phyloP scores from a whole-genome alignment of 306 rosid genomes.

The Fragaria ananassa region DNA sequence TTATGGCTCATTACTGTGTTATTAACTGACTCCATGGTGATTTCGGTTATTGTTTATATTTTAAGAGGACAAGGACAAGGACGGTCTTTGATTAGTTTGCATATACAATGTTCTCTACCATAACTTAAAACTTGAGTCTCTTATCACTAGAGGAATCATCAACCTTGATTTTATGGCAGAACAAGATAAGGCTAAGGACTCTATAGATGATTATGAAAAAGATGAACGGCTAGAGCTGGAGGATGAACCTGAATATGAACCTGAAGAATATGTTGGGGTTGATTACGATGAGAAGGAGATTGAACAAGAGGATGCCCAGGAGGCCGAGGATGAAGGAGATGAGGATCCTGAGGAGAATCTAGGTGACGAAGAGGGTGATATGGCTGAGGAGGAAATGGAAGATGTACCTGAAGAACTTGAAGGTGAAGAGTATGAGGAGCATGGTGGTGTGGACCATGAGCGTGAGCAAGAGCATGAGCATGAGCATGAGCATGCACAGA shows the following conservation, averaged over 20 bases:
- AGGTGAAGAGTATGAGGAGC: conserved; percentile 72
- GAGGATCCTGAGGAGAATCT: conserved; percentile 67
- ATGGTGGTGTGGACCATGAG: conserved; percentile 37
- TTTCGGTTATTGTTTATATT: not conserved
- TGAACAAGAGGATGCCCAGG: conserved; percentile 72
- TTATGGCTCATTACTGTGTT: not conserved
- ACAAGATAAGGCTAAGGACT: conserved; percentile 79
- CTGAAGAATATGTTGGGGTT: conserved; percentile 80
- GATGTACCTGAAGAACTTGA: conserved; percentile 76
- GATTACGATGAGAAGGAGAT: conserved; percentile 94
- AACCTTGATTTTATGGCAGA: conserved; percentile 57
- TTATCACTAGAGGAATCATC: conserved; percentile 37
- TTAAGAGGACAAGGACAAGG: conserved; percentile 13
- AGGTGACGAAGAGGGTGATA: conserved; percentile 75
- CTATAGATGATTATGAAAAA: conserved; percentile 73
- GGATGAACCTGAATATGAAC: conserved; percentile 93
- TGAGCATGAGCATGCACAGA: conserved; percentile 46
- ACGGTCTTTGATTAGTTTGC: conserved; percentile 17
- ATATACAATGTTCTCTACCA: not conserved
- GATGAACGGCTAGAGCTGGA: conserved; percentile 91
- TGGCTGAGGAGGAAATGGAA: conserved; percentile 72
- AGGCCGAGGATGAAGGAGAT: conserved; percentile 66
- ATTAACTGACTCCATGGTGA: not conserved
- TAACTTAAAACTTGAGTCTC: conserved; percentile 30
- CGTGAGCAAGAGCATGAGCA: conserved; percentile 9